Evolutionary conservation across 768 basidiomycete genomes (phyloP), one percentile per base, ranked within the genome.

Genomic region (Lepiota brunneoincarnata): DNA sequence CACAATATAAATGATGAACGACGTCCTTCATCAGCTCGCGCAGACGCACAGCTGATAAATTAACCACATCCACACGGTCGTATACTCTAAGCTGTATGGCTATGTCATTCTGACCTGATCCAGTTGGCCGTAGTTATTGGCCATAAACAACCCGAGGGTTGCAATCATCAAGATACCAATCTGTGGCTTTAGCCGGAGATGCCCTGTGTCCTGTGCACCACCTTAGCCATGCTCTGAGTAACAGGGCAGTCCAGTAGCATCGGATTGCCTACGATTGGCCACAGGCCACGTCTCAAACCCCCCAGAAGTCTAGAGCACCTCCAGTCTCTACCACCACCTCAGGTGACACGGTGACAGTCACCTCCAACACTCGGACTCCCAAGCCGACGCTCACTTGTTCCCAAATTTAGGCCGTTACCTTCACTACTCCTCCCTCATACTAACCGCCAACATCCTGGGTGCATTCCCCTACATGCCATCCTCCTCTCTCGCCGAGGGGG

Each of bases 291-390:
- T 31, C 7, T 31, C 31, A 31, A 31, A 2, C 11, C 31, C 4
- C 2, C 31, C 31, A 31, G 31, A 31, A 10, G 31, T 12, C 7
- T 14, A n/a, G 14, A 20, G 26, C 31, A 41, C 15, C 24, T 46
- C 35, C 12, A 36, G 26, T 39, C 28, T 9, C 23, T 15, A 12
- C 20, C 35, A 38, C 23, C 23, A n/a, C 18, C 18, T 40, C 17
- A 31, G 23, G 52, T 54, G 52, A 46, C 52, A 46, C 43, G 15
- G 52, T 54, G 52, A 54, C 52, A 46, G 52, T 54, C 43, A 54
- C 52, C 37, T 28, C 5, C 26, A 26, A 24, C 43, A 46, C 23
- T 45, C 20, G 36, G 20, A 37, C 36, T 54, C 52, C 43, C 15
- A 12, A 45, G 36, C 11, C n/a, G 28, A n/a, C 43, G 17, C 26